Conservation (phyloP, 2,329 filamentous ascomycete genomes). For the Coniochaeta sp. region DNA sequence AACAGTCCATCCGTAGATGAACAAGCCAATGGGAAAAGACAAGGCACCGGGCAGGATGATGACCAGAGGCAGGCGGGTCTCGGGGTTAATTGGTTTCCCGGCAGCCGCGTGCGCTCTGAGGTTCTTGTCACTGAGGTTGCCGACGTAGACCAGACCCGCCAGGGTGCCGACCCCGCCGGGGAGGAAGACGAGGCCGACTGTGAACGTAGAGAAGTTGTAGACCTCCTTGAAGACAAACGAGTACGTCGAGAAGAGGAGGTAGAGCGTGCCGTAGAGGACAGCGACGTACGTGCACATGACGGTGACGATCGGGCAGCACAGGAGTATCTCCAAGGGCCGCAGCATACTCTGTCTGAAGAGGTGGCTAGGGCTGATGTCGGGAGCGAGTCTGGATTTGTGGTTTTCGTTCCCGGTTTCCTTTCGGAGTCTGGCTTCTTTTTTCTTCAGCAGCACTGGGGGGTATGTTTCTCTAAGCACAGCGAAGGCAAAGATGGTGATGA, state of each 20-base stretch:
- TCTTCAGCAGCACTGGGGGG: slow-evolving; percentile 29
- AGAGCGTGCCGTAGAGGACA: slow-evolving; percentile 42
- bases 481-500: slow-evolving; percentile 18
- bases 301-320: slow-evolving; percentile 36
- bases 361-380: slow-evolving; percentile 8
- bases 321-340: slow-evolving; percentile 41
- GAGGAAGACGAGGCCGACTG: slow-evolving; percentile 37
- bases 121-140: neutral
- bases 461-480: slow-evolving; percentile 35
- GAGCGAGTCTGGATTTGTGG: slow-evolving; percentile 8
- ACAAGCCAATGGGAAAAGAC: slow-evolving; percentile 31
- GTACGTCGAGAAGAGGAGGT: slow-evolving; percentile 46
- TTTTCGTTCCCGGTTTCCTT: slow-evolving; percentile 35
- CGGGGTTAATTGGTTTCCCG: neutral
- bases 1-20: slow-evolving; percentile 42
- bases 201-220: slow-evolving; percentile 31
- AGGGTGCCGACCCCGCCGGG: slow-evolving; percentile 35
- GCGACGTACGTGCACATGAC: slow-evolving; percentile 37
- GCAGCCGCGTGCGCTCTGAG: neutral
- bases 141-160: slow-evolving; percentile 25
- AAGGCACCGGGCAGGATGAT: slow-evolving; percentile 4
- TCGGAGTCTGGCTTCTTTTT: slow-evolving; percentile 32
- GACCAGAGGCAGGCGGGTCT: slow-evolving; percentile 4
- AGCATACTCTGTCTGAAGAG: slow-evolving; percentile 34
- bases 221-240: slow-evolving; percentile 37